Evolutionary conservation across 768 basidiomycete species (phyloP), one percentile per base, ranked within the genome.

Genomic region (Rhodotorula kratochvilovae): DNA sequence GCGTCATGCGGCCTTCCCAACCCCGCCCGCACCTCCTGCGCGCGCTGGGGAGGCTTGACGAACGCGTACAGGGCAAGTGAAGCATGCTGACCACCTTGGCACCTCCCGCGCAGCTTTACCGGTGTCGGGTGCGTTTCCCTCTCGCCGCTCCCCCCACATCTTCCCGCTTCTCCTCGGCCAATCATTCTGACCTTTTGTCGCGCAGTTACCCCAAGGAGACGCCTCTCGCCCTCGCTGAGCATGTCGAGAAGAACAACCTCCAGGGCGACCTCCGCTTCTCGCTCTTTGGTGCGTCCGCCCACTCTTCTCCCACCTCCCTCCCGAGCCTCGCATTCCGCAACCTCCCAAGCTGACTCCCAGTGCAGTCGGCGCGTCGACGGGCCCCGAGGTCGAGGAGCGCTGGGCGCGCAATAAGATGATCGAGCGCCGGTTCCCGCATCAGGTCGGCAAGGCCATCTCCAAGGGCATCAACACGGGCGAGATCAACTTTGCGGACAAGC

Each of bases 381-480:
- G 76, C 0, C 76, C 76, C n/a, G 77, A 77, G 35, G 67, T 74
- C n/a, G 78, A 78, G 61, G 74, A 76, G 56, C 67, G 57, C 13
- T 71, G 70, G 70, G 70, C 70, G 10, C 33, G 25, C 50, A 71
- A 71, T 51, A 53, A 70, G 50, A 76, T 76, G 76, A 76, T 79
- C 48, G 69, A 65, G 59, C 46, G 75, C 19, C 60, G 78, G 10
- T 74, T 57, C 57, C 78, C 78, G 25, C 78, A 79, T 54, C 78
- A 79, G 67, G 77, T 78, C 43, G 78, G 78, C 15, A 79, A 79
- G 71, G 61, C 70, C 39, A 77, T 79, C 42, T 51, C 73, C 7
- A 76, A 76, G 61, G 78, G 76, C 0, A 78, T 78, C 65, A 79
- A 79, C 69, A 57, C 35, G 25, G 77, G 76, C 42, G 63, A 67